Base-by-base conservation (phyloP, 768 basidiomycete genomes). In the Holtermannia corniformis region DNA sequence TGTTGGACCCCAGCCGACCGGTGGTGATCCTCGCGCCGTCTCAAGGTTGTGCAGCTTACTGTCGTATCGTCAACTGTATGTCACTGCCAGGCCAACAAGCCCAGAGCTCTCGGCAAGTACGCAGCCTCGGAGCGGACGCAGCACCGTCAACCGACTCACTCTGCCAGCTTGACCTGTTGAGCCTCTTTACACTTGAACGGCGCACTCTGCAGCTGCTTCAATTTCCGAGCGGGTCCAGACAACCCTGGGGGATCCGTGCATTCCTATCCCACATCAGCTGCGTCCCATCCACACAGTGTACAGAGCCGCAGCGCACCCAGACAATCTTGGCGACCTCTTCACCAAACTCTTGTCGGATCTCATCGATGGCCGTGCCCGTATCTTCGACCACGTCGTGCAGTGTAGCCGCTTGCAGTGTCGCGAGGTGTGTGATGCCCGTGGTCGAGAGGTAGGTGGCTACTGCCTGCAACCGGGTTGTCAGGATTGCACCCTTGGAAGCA, bases 381-480 rank as follows among this genome's bases (percentile, higher is more conserved):
- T 74, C 73, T 50, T 74, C 73, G 13, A 74, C 63, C 3, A 70
- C 69, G 51, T 74, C 73, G 47, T 74, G 73, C 28, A 72, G 44
- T 3, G 73, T 54, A 0, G 73, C 73, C 0, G 73, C 72, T 47
- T 70, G 65, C 0, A 74, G 44, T 0, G 69, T 65, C n/a, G 58
- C 47, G 19, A 72, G 55, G 50, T 70, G 61, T 3, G 59, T 63
- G 16, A 70, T 57, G 20, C 70, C 70, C 10, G 68, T 66, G 5
- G 62, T 59, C 5, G 68, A 63, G 10, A 72, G 60, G 45, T 65
- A 63, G 48, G 68, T 68, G 12, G 70, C 64, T 2, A 70, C 68
- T 1, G 63, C 68, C 64, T 68, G 40, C 14, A 13, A n/a, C 0
- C 12, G 21, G 37, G 27, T 19, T 54, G n/a, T 24, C 47, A 23